These are phyloP conservation scores for Eleusine coracana DNA, from an alignment of 176 grass and related monocot genomes.

Conservation along the genomic window DNA sequence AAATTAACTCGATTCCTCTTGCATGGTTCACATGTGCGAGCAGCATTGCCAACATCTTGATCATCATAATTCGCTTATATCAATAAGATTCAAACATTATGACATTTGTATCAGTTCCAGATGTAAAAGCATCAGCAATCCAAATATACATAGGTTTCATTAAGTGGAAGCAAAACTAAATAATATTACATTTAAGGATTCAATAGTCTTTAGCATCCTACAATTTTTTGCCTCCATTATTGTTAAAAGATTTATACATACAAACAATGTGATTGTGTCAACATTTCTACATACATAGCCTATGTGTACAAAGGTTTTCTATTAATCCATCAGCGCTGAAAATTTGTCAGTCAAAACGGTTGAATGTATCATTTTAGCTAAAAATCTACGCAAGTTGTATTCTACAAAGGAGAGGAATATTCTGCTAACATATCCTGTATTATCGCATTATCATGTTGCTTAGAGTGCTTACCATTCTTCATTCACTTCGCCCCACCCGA, in stretches of 20 bases:
- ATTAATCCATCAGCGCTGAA: no score
- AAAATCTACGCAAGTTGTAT: background rate
- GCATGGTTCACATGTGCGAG: background rate
- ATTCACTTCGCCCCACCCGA: background rate
- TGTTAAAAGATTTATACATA: background rate
- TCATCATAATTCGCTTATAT: background rate
- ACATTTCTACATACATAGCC: background rate
- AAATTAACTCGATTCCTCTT: background rate
- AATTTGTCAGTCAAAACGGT: no score
- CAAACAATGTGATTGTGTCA: background rate
- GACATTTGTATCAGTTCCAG: background rate
- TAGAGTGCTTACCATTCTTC: background rate
- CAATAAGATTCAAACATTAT: constrained; percentile 11
- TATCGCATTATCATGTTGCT: background rate
- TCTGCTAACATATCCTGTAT: background rate
- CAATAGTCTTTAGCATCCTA: no score
- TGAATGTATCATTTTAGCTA: no score
- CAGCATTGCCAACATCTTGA: background rate
- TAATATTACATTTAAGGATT: background rate
- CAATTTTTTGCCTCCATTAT: background rate
- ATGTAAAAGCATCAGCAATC: background rate
- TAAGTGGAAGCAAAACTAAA: background rate
- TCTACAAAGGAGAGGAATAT: background rate
- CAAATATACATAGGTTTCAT: background rate
- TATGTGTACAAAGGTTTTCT: no score